These are phyloP conservation scores for Madurella mycetomatis DNA, from an alignment of 2,329 filamentous ascomycete species.

Conservation along the genomic window DNA sequence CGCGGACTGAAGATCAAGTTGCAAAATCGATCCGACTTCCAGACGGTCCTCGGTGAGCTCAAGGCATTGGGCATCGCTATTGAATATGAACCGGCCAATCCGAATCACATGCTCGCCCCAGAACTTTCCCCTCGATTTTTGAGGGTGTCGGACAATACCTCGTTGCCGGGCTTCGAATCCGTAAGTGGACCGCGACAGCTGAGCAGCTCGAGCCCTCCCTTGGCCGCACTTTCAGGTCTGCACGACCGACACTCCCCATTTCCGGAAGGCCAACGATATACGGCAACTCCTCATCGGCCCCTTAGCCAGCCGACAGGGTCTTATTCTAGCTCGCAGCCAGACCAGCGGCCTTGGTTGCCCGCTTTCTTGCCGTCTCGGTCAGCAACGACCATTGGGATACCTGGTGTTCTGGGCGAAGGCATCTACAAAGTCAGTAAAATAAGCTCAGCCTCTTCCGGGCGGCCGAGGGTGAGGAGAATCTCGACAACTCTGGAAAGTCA, in stretches of 20 bases:
- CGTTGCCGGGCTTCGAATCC: not conserved
- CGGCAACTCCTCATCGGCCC: not conserved
- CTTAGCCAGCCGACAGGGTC: slow-evolving; percentile 14
- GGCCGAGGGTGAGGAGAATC: slow-evolving; percentile 10
- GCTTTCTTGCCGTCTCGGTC: slow-evolving; percentile 11
- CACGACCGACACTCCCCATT: not conserved
- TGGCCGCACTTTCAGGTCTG: not conserved
- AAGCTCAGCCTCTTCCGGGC: slow-evolving; percentile 7
- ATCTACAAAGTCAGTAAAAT: slow-evolving; percentile 25
- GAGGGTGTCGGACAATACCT: not conserved
- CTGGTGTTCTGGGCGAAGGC: slow-evolving; percentile 20
- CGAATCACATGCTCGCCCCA: not conserved
- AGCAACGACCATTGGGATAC: slow-evolving; percentile 18
- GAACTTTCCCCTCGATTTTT: not conserved
- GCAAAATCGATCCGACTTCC: slow-evolving; percentile 13
- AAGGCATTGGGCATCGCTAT: slow-evolving; percentile 9
- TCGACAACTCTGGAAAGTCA: slow-evolving; percentile 2
- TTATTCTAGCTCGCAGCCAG: not conserved
- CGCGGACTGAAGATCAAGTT: slow-evolving; percentile 14
- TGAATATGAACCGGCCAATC: not conserved
- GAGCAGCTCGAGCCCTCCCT: slow-evolving; percentile 3
- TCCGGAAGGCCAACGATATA: not conserved
- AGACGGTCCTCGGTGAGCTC: slow-evolving; percentile 15
- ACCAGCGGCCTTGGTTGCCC: slow-evolving; percentile 11
- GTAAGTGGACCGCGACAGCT: not conserved